Base-by-base conservation (phyloP, 83 land plant species). In the Diphasiastrum complanatum region DNA sequence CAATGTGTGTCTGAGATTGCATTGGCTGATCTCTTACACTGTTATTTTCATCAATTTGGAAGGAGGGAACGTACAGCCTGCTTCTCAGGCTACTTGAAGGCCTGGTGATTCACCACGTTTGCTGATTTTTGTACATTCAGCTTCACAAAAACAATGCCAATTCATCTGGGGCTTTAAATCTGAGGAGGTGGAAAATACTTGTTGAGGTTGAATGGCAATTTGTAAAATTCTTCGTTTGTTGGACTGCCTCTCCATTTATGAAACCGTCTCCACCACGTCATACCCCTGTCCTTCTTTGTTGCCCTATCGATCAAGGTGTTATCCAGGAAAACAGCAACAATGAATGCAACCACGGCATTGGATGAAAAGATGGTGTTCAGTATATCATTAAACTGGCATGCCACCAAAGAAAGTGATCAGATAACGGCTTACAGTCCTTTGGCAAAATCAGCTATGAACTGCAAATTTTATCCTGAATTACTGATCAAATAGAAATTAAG, bases 101-200 rank as follows among this genome's bases (percentile, higher is more conserved):
- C n/a, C n/a, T n/a, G n/a, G n/a, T n/a, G n/a, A n/a, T n/a, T n/a
- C n/a, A n/a, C n/a, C n/a, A n/a, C n/a, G n/a, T n/a, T n/a, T n/a
- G n/a, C n/a, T n/a, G n/a, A n/a, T n/a, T n/a, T n/a, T n/a, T n/a
- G n/a, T n/a, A n/a, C n/a, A n/a, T n/a, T n/a, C n/a, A n/a, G n/a
- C n/a, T n/a, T n/a, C n/a, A n/a, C n/a, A n/a, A n/a, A n/a, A n/a
- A n/a, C n/a, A n/a, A n/a, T n/a, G n/a, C n/a, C n/a, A n/a, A n/a
- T n/a, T n/a, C n/a, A n/a, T n/a, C n/a, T n/a, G n/a, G n/a, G n/a
- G n/a, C n/a, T n/a, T n/a, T n/a, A n/a, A n/a, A n/a, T n/a, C n/a
- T n/a, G n/a, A n/a, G n/a, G n/a, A n/a, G 97, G 96, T 29, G 97
- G 97, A 70, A 92, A 92, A 72, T 85, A 92, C 14, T 83, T 85